A percentile compares a stretch with the other conserved stretches of the same genome.
Evolutionary conservation across 495 filamentous ascomycete species (phyloP).

Genomic region (Penicillium nucicola): DNA sequence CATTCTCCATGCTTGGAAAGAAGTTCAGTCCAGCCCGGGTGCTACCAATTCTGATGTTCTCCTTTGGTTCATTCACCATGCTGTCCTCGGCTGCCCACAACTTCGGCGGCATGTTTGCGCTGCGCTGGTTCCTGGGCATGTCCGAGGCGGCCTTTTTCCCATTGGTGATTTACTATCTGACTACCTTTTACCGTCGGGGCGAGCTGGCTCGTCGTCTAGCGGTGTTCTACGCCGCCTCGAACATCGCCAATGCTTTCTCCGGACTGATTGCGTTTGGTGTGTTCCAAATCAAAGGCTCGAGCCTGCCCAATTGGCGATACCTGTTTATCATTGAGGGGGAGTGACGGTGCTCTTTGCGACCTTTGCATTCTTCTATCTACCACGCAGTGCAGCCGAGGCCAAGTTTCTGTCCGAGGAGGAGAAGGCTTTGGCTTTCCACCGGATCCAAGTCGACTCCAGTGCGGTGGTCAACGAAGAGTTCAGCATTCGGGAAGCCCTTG

Average conservation of each 20-base stretch:
- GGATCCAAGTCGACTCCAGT: constrained; percentile 72
- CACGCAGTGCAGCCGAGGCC: constrained; percentile 58
- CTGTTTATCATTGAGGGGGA: constrained; percentile 74
- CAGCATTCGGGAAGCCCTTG: constrained; percentile 59
- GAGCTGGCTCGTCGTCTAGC: constrained; percentile 73
- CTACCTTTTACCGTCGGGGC: constrained; percentile 70
- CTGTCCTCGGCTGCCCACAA: constrained; percentile 54
- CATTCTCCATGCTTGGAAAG: constrained; percentile 66
- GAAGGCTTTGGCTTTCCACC: constrained; percentile 66
- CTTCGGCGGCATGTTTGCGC: constrained; percentile 63
- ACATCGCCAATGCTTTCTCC: constrained; percentile 70
- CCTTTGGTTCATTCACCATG: constrained; percentile 58
- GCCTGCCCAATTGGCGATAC: constrained; percentile 63
- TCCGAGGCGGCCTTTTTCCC: constrained; percentile 74
- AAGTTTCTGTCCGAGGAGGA: constrained; percentile 62
- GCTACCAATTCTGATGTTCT: constrained; percentile 67
- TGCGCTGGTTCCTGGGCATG: constrained; percentile 61
- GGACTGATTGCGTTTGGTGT: constrained; percentile 73
- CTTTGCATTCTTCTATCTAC: constrained; percentile 69
- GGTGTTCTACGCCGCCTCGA: constrained; percentile 75
- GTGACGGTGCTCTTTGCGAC: constrained; percentile 60
- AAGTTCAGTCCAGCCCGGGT: constrained; percentile 60
- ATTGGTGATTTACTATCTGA: constrained; percentile 58
- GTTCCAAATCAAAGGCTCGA: constrained; percentile 63
- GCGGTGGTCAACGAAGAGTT: constrained; percentile 71